Conservation (phyloP, 352 stramenopile species). For the Phytophthora crassamura region DNA sequence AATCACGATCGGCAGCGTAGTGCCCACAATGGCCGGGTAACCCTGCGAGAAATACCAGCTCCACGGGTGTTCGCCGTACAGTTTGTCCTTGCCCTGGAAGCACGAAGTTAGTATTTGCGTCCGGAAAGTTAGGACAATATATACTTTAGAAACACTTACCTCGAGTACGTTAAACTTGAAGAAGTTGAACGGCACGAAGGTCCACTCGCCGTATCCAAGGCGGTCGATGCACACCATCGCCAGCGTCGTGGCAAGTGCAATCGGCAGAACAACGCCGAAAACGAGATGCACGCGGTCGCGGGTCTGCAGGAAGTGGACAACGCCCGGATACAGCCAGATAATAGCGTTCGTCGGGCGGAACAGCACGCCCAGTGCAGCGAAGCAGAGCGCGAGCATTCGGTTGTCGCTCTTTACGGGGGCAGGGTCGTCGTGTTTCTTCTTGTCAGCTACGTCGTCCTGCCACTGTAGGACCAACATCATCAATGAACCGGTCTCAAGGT, state of each 20-base stretch:
- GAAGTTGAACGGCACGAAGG: slow-evolving; percentile 89
- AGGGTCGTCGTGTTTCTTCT: slow-evolving; percentile 48
- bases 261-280: slow-evolving; percentile 59
- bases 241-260: slow-evolving; percentile 55
- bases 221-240: slow-evolving; percentile 82
- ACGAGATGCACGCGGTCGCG: slow-evolving; percentile 48
- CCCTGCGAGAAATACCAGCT: slow-evolving; percentile 88
- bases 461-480: slow-evolving; percentile 9
- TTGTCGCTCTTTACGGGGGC: slow-evolving; percentile 38
- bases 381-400: slow-evolving; percentile 50
- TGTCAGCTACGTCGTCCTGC: slow-evolving; percentile 30
- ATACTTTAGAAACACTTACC: slow-evolving; percentile 29
- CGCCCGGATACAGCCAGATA: slow-evolving; percentile 78
- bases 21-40: slow-evolving; percentile 77
- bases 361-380: slow-evolving; percentile 76
- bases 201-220: slow-evolving; percentile 81
- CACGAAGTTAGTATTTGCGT: not conserved
- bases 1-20: slow-evolving; percentile 50
- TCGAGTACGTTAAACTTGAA: slow-evolving; percentile 89
- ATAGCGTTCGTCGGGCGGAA: slow-evolving; percentile 85
- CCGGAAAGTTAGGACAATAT: not conserved
- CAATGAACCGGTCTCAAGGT: not conserved
- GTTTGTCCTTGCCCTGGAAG: slow-evolving; percentile 72
- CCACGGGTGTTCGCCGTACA: slow-evolving; percentile 85
- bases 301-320: slow-evolving; percentile 61